Evolutionary conservation across 768 basidiomycete species (phyloP), one percentile per base, ranked within the genome.

Genomic region (Pulveroboletus sp.): DNA sequence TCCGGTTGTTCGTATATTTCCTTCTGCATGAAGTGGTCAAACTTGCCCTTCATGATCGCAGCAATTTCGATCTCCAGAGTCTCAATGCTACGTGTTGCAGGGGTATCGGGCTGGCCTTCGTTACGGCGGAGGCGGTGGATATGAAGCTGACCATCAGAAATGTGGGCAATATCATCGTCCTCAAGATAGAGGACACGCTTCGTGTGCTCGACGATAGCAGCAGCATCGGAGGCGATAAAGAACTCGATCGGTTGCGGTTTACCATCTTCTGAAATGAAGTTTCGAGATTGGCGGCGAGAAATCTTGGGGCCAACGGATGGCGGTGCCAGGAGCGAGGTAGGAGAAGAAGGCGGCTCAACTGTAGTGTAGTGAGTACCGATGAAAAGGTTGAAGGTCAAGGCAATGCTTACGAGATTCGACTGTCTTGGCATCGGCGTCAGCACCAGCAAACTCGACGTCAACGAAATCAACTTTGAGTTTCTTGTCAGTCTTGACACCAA

Each of bases 11-110:
- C 91, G 76, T 93, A 97, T 60, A 97, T 97, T 71, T 99, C 97
- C 76, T 99, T 99, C 69, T 98, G 95, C 97, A 99, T 99, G 75
- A 99, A 99, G 66, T 95, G 94, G 66, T 92, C 92, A 68, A 98
- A 99, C 71, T 94, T 92, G 66, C 97, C 97, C 80, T 99, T 99
- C 97, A 98, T 98, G 75, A 99, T 98, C 58, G 95, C 97, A n/a
- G 95, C 95, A 39, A 99, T 82, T 72, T 99, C 97, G 56, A 99
- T 84, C 72, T 98, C 97, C 59, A 99, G 84, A 6, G 94, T 97
- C 75, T 98, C 97, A 69, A 99, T 98, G 56, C 82, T 92, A 57
- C 97, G 90, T 29, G 93, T 95, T 7, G 66, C 61, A 27, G 61
- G 63, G 21, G 90, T 65, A 27, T 84, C 82, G 40, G 75, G 68